A percentile compares a stretch with the other conserved stretches of the same genome.
Evolutionary conservation across 2,329 filamentous ascomycete species (phyloP).

Genomic region (Uncinocarpus reesii): DNA sequence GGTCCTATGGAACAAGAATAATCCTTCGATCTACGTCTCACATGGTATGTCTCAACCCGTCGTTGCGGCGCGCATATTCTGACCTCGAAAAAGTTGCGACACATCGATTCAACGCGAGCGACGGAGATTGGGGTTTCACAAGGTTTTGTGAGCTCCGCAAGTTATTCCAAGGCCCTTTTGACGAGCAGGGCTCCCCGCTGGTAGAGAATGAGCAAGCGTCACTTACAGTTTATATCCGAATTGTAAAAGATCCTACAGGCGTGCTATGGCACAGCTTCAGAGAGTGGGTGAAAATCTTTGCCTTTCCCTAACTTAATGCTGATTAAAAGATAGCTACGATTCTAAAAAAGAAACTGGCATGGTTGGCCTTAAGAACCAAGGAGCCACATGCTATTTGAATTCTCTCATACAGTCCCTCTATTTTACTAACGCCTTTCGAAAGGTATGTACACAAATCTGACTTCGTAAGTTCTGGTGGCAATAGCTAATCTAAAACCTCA

Average conservation of each 20-base stretch:
- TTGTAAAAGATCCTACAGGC: constrained; percentile 41
- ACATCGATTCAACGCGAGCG: constrained; percentile 90
- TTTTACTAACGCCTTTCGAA: constrained; percentile 86
- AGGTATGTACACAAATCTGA: constrained; percentile 43
- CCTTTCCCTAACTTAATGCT: constrained; percentile 27
- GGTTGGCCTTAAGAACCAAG: constrained; percentile 93
- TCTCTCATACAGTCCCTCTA: constrained; percentile 75
- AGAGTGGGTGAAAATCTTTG: constrained; percentile 25
- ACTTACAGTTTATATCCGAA: constrained; percentile 40
- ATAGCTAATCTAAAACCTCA: constrained; percentile 27
- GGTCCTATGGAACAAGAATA: constrained; percentile 86
- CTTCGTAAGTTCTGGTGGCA: no score
- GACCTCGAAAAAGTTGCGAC: constrained; percentile 53
- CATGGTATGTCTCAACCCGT: constrained; percentile 48
- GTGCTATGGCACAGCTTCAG: constrained; percentile 41
- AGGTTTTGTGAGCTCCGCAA: constrained; percentile 79
- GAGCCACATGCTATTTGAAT: constrained; percentile 82
- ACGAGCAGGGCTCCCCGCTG: constrained; percentile 51
- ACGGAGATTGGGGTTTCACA: constrained; percentile 99
- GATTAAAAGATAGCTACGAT: constrained; percentile 58
- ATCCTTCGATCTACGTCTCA: constrained; percentile 67
- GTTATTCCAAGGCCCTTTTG: constrained; percentile 71
- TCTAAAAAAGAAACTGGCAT: constrained; percentile 99
- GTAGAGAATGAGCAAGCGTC: constrained; percentile 40
- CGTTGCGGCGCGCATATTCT: constrained; percentile 11